Base-by-base conservation (phyloP, 371 early-diverging fungal species). In the Apophysomyces variabilis region DNA sequence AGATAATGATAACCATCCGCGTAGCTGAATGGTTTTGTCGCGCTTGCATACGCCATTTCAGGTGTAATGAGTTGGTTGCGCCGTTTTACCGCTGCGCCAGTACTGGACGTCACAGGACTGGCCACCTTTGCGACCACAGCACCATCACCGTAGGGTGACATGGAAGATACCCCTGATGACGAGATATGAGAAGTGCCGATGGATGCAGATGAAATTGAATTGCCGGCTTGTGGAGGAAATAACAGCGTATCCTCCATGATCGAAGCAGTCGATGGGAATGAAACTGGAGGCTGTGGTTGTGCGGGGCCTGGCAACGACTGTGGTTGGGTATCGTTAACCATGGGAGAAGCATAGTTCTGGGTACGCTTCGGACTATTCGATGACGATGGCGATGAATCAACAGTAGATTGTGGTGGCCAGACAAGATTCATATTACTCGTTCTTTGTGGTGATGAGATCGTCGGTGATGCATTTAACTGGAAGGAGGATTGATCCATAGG, bases 1-100 rank as follows among this genome's bases (percentile, higher is more conserved):
- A 94, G 76, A 72, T 90, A 93, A 68, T 94, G 96, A 75, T 92
- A 96, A 6, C 96, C 96, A 58, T 90, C 91, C 5, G 90, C 87
- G 73, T 95, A 94, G 61, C 92, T 90, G 75, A 91, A 92, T 3
- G 95, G 93, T 64, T 85, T 83, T 38, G 79, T 83, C 13, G 93
- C 92, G 61, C 68, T 75, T 7, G 75, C 71, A 58, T 78, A 78
- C 5, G 71, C 76, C 76, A 74, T 79, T 66, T 76, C 79, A 9
- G 79, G 79, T 8, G 79, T 79, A 7, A 80, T 63, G 5, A 77
- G 66, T 56, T 77, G 77, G 43, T 76, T 80, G 44, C 73, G 58
- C 38, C 77, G 66, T 66, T 66, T 67, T 7, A 71, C 66, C 9
- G 71, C 54, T 1, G 75, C 66, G 11, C 72, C 67, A 21, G 62